phyloP scores from a whole-genome alignment of 2,329 filamentous ascomycete genomes.

The Mycocentrospora acerina region DNA sequence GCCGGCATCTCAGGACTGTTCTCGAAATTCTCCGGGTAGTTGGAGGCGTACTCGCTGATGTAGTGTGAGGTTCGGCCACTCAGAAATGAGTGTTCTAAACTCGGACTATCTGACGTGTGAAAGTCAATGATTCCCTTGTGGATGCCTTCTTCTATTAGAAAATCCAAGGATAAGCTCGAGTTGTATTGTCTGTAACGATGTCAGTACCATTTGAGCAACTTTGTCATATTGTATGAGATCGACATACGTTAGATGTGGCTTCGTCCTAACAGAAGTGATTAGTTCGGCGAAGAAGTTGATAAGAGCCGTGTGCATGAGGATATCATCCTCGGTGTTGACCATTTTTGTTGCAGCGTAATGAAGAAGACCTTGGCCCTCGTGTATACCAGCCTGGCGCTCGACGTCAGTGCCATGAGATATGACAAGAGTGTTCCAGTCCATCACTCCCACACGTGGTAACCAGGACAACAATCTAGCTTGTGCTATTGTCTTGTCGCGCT shows the following conservation, averaged over 20 bases:
- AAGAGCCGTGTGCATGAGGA: conserved; percentile 62
- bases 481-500: conserved; percentile 58
- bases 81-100: conserved; percentile 56
- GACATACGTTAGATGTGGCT: conserved; percentile 32
- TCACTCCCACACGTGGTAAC: conserved; percentile 53
- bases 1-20: conserved; percentile 46
- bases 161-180: conserved; percentile 51
- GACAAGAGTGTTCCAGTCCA: conserved; percentile 58
- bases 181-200: conserved; percentile 32
- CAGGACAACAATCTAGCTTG: conserved; percentile 63
- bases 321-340: conserved; percentile 58
- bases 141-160: conserved; percentile 53
- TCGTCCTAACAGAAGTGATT: conserved; percentile 45
- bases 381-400: conserved; percentile 46
- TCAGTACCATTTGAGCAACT: conserved; percentile 1
- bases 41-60: conserved; percentile 57
- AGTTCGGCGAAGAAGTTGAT: conserved; percentile 60
- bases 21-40: conserved; percentile 58
- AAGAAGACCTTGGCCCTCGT: conserved; percentile 47
- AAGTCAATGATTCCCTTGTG: conserved; percentile 54
- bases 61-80: conserved; percentile 59
- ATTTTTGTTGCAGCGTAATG: conserved; percentile 58
- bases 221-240: not conserved
- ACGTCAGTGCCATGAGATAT: conserved; percentile 55
- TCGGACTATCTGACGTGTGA: conserved; percentile 52